phyloP scores from a whole-genome alignment of 2,329 filamentous ascomycete species.

The Venturia pyrina region DNA sequence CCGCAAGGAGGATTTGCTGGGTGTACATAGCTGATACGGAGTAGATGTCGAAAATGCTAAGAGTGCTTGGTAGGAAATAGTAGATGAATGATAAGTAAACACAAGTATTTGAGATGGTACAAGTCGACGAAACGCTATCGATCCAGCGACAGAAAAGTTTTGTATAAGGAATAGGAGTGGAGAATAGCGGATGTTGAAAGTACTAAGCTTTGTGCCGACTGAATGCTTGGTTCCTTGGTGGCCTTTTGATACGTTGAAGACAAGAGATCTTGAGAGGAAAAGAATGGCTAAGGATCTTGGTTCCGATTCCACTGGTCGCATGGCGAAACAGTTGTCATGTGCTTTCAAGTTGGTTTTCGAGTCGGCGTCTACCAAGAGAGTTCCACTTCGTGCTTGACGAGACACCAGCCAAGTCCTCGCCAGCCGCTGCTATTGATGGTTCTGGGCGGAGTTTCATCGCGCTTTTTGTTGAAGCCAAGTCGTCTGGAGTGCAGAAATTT shows the following conservation, averaged over 20 bases:
- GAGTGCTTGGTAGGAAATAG: background rate
- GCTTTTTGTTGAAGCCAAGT: background rate
- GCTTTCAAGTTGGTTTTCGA: background rate
- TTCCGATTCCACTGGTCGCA: background rate
- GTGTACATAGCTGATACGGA: slow-evolving; percentile 24
- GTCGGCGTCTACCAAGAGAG: background rate
- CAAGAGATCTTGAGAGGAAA: background rate
- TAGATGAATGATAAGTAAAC: slow-evolving; percentile 5
- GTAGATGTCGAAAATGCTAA: slow-evolving; percentile 3
- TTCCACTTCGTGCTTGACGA: background rate
- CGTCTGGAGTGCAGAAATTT: background rate
- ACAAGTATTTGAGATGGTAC: background rate
- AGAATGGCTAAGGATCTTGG: background rate
- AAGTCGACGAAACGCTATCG: slow-evolving; percentile 6
- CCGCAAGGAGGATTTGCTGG: slow-evolving; percentile 25
- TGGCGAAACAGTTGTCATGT: background rate
- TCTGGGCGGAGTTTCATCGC: background rate
- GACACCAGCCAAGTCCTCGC: background rate
- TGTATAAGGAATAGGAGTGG: background rate
- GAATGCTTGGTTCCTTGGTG: background rate
- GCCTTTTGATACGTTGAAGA: background rate
- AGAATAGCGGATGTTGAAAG: background rate
- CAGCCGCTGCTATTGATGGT: background rate
- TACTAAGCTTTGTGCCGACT: background rate
- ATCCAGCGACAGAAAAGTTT: slow-evolving; percentile 6